Evolutionary conservation across 345 rosid species (phyloP), one percentile per base, ranked within the genome.

Genomic region (Gossypium australe): DNA sequence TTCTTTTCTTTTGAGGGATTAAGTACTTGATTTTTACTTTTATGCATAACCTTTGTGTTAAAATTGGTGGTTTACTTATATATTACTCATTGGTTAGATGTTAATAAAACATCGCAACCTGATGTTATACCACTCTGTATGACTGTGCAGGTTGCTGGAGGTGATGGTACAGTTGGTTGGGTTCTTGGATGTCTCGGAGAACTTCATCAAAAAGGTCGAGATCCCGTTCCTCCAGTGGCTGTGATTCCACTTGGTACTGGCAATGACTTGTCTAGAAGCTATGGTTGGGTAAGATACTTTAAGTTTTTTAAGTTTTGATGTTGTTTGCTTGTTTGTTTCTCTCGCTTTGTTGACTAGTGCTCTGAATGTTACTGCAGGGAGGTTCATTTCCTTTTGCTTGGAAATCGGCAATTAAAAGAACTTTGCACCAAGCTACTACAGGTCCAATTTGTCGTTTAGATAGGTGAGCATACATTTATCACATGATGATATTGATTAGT

Each of bases 161-260:
- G 99, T 79, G 99, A 95, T 89, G 99, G 99, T 79, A 93, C 95
- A 0, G 94, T 93, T 65, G 99, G 98, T 79, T 96, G 97, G 98
- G 93, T 96, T 47, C 84, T 96, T 34, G 97, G 97, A 77, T 79
- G 91, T 90, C 89, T 93, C 11, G 83, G 92, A 75, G 90, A 82
- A 61, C 97, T 96, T 67, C 51, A 86, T 82, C 65, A 59, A 61
- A 86, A 81, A 74, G 85, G 82, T 55, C 76, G 92, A 47, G 82
- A 67, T 70, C 94, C 97, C 17, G 87, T 90, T 82, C 99, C 97
- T 84, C 97, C 95, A 1, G 90, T 96, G 27, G 84, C 92, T 14
- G 81, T 96, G 70, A 88, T 96, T 82, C 97, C 99, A 63, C 97
- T 93, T 10, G 99, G 98, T 69, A 96, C 98, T 0, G 98, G 99